Conservation (phyloP, 1,139 yeast genomes). For the Yamadazyma buinensis region DNA sequence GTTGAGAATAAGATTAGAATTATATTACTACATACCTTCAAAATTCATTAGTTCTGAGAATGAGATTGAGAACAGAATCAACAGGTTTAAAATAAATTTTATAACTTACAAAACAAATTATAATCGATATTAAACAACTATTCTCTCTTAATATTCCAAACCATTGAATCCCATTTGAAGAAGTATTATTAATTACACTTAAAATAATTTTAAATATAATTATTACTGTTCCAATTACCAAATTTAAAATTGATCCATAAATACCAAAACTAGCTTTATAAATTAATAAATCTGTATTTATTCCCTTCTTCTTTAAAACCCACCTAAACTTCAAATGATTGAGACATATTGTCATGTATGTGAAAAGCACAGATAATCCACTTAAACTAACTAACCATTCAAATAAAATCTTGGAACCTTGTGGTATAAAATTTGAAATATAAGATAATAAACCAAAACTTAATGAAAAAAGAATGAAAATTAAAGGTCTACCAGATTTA, state of each 20-base stretch:
- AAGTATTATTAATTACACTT: not conserved
- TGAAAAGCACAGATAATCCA: constrained; percentile 32
- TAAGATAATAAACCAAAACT: constrained; percentile 7
- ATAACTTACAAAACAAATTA: not conserved
- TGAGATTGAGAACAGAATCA: no score
- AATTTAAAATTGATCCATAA: constrained; percentile 12
- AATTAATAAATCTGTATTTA: constrained; percentile 15
- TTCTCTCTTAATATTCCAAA: not conserved
- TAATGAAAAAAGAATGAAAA: constrained; percentile 6
- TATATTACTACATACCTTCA: constrained; percentile 2
- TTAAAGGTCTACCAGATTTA: constrained; percentile 4
- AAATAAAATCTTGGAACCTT: constrained; percentile 15
- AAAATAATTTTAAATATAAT: not conserved
- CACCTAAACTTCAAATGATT: constrained; percentile 24
- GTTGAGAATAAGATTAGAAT: not conserved
- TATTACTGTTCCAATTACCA: constrained; percentile 7
- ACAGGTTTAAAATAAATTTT: not conserved
- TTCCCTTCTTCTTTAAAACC: constrained; percentile 17
- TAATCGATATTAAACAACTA: not conserved
- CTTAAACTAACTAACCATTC: constrained; percentile 35
- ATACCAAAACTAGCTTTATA: constrained; percentile 11
- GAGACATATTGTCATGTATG: constrained; percentile 30
- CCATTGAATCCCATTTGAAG: not conserved
- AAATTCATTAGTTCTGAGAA: not conserved
- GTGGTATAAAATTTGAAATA: constrained; percentile 5